Base-by-base conservation (phyloP, 2,329 filamentous ascomycete species). In the Venturiaceae sp. region DNA sequence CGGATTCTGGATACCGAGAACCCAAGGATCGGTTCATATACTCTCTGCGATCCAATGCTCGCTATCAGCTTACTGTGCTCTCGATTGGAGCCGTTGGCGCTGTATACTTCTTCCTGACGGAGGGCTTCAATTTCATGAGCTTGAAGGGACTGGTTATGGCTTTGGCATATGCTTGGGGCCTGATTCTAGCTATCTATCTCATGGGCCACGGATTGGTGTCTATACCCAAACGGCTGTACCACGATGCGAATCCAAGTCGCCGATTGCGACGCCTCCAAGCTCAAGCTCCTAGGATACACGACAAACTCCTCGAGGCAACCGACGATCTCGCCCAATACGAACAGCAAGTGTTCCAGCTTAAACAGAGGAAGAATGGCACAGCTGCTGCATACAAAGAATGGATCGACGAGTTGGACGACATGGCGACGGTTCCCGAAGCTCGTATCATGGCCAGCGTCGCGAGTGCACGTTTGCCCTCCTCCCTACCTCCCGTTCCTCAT, bases 191-290 rank as follows among this genome's bases (percentile, higher is more conserved):
- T 50, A 96, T 99, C 62, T 97, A 96, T 68, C 80, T 99, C 41
- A 97, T 99, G 92, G 94, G 94, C 6, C 94, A 99, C 71, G 94
- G 94, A 7, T 79, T 99, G 28, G 94, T 99, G 33, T 88, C 92
- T 1, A 88, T 99, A 59, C 94, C 94, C 0, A 81, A 92, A 63
- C 83, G 83, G 37, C 77, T 99, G 16, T 87, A 94, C 66, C 84
- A 87, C 60, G 87, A 90, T 67, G 87, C 91, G 33, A 90, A 85
- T 67, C 83, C 92, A 50, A 88, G 85, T 63, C 83, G 83, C 53
- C 82, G 86, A 58, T 72, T 99, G 52, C 85, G 85, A 61, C 80
- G 87, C 36, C 77, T 96, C 36, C 91, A 97, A 68, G 77, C 79
- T 8, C 82, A 87, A 62, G 94, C 94, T 5, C 91, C 92, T 1